Conservation (phyloP, 371 early-diverging fungal genomes). For the Mucor mucedo region DNA sequence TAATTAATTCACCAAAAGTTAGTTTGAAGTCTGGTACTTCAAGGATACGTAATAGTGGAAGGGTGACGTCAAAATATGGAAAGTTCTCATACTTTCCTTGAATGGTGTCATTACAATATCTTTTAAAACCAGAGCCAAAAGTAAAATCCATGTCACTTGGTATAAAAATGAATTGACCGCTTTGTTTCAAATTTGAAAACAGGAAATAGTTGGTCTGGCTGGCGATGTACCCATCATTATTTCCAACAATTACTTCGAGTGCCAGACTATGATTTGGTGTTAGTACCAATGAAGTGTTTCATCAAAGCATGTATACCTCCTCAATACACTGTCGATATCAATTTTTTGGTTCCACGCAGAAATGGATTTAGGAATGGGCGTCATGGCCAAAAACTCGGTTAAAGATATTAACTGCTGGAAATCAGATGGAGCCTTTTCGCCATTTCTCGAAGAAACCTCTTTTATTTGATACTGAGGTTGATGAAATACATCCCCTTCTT, state of each 20-base stretch:
- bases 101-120: not conserved
- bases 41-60: slow-evolving; percentile 17
- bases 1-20: slow-evolving; percentile 18
- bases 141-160: slow-evolving; percentile 37
- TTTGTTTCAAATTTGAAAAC: slow-evolving; percentile 22
- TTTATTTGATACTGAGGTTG: slow-evolving; percentile 30
- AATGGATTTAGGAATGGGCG: slow-evolving; percentile 16
- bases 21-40: slow-evolving; percentile 16
- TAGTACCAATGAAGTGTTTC: not conserved
- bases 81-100: not conserved
- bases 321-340: slow-evolving; percentile 13
- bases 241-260: slow-evolving; percentile 36
- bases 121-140: slow-evolving; percentile 23
- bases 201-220: slow-evolving; percentile 37
- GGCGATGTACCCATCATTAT: slow-evolving; percentile 37
- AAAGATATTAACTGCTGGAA: slow-evolving; percentile 30
- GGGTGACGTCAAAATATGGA: not conserved
- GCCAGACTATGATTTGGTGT: slow-evolving; percentile 19
- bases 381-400: slow-evolving; percentile 32
- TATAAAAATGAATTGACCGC: slow-evolving; percentile 10
- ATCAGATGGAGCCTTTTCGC: slow-evolving; percentile 7
- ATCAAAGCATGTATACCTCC: not conserved
- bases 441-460: slow-evolving; percentile 17
- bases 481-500: slow-evolving; percentile 21
- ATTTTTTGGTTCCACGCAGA: slow-evolving; percentile 32